Conservation (phyloP, 2,329 filamentous ascomycete species). For the Sclerotinia spermophila region DNA sequence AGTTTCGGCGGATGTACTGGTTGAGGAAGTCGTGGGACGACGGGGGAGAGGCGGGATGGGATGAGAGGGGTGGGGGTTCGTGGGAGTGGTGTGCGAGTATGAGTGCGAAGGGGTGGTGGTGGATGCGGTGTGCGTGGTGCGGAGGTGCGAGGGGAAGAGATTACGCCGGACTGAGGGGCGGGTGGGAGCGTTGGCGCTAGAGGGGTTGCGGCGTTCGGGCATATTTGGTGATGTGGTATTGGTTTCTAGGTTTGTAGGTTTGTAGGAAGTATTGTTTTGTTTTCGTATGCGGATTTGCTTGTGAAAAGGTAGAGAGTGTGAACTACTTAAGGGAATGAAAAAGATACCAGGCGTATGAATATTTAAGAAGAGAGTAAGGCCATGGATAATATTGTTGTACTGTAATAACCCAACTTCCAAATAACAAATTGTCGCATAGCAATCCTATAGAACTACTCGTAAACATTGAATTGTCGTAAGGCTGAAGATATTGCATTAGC, state of each 20-base stretch:
- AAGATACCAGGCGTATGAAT: neutral
- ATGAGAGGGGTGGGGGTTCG: conserved; percentile 41
- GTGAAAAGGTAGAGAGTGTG: neutral
- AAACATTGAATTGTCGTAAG: conserved; percentile 2
- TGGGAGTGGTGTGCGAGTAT: conserved; percentile 19
- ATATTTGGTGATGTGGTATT: conserved; percentile 18
- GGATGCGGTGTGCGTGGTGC: neutral
- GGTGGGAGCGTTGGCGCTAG: neutral
- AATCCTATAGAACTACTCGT: neutral
- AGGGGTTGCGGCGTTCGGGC: conserved; percentile 29
- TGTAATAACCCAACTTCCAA: neutral
- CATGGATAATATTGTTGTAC: neutral
- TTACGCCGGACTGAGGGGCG: conserved; percentile 15
- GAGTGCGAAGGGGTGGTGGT: conserved; percentile 13
- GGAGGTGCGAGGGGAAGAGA: conserved; percentile 19
- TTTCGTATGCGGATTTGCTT: neutral
- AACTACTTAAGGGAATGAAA: neutral
- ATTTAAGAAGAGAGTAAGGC: neutral
- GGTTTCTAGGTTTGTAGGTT: neutral
- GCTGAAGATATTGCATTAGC: conserved; percentile 13
- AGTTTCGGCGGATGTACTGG: conserved; percentile 44
- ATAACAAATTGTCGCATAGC: neutral
- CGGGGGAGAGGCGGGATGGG: conserved; percentile 56
- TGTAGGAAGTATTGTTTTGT: too few relatives aligned
- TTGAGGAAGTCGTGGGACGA: conserved; percentile 48